Base-by-base conservation (phyloP, 352 stramenopile genomes). In the Thraustotheca clavata region DNA sequence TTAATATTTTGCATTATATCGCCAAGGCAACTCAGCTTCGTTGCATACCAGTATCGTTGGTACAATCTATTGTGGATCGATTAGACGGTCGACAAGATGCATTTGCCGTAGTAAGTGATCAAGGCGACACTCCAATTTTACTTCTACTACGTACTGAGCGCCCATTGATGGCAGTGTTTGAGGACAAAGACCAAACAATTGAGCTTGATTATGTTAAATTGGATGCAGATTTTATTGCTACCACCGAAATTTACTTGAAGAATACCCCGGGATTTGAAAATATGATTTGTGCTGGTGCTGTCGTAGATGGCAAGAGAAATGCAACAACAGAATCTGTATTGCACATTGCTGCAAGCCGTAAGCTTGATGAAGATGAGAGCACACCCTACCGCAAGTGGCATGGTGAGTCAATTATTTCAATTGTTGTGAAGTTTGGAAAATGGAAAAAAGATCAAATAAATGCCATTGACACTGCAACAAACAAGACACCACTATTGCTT, bases 1-100 rank as follows among this genome's bases (percentile, higher is more conserved):
- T 80, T 34, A 89, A 88, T 32, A 78, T 88, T 43, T 88, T 91
- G 46, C 82, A 91, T 38, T 70, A 79, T 6, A 60, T 89, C 1
- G 80, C 69, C 9, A 1, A 36, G 0, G 70, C 74, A 31, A 32
- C 62, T 14, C 66, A 48, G 18, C 69, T 50, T 40, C 33, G 59
- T 8, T 59, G 72, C 12, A 61, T 74, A 18, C 66, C 59, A 0
- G 69, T 73, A 0, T 55, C 55, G 3, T 57, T 91, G 8, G 62
- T 91, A 36, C 49, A 57, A 0, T 46, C 82, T 29, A 72, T 75
- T 24, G 59, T 80, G 9, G 50, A 69, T 22, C 62, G 68, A 18
- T 87, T 76, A 43, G 8, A 41, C 0, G 68, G 73, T 49, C 67
- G 69, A 6, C 31, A 59, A 14, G 61, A 67, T 35, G 59, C 89